Evolutionary conservation across 495 filamentous ascomycete species (phyloP), one percentile per base, ranked within the genome.

Genomic region (Talaromyces thailandensis): DNA sequence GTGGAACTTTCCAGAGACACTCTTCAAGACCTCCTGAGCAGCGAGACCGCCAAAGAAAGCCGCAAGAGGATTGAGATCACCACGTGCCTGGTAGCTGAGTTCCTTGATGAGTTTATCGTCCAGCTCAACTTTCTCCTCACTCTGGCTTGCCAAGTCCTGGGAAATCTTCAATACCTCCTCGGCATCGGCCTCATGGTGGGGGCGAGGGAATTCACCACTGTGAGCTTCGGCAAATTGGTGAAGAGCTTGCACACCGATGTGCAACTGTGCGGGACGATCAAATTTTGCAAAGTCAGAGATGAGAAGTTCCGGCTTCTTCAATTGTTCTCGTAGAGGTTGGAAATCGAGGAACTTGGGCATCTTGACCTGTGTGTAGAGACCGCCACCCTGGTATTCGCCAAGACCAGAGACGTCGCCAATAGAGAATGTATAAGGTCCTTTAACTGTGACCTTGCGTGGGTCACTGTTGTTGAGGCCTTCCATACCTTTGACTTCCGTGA

Each of bases 271-370:
- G 0, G 95, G 93, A 43, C 95, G 86, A 69, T 98, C 94, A 61
- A 96, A 96, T 70, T 99, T 99, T 74, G 95, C 95, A 67, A 90
- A 97, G 71, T 99, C 95, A 18, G 95, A 96, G 25, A 96, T 82
- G 63, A 99, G 75, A 62, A 93, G 82, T 61, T 96, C 93, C 8
- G 95, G 95, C 60, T 91, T 88, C 71, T 88, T 88, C 35, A 97
- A 73, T 64, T 96, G 85, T 48, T 82, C 78, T 21, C 81, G 82
- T 35, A 96, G 79, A 14, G 87, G 76, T 73, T 94, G 89, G 76
- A 98, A 99, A 67, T 96, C 86, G 66, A 99, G 76, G 55, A 90
- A 84, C 77, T 95, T 97, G 32, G 93, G 93, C 92, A 96, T 96
- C 80, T 98, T 99, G 67, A 96, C 93, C 71, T 99, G 95, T 9